A percentile compares a stretch with the other conserved stretches of the same genome.
These are phyloP conservation scores for Pyrus pyrifolia DNA, from an alignment of 306 rosid species.

Conservation along the genomic window DNA sequence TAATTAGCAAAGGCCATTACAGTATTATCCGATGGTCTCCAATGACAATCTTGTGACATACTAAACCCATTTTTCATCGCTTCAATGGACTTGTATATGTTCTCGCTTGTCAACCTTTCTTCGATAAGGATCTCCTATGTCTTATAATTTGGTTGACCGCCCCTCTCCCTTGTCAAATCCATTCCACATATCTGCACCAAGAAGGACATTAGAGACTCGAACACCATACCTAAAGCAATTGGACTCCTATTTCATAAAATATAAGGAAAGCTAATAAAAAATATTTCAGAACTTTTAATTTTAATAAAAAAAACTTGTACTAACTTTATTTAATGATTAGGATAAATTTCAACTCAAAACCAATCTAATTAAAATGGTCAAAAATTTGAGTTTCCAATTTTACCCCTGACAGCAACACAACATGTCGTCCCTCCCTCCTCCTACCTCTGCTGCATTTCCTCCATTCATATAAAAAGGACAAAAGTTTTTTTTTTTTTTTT, in stretches of 20 bases:
- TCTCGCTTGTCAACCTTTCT: constrained; percentile 48
- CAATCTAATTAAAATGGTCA: too few species aligned
- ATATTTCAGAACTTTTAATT: too few species aligned
- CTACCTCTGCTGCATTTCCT: too few species aligned
- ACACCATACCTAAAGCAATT: constrained; percentile 50
- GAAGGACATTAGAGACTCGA: constrained; percentile 76
- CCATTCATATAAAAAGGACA: too few species aligned
- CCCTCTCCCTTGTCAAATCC: constrained; percentile 60
- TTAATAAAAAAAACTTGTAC: too few species aligned
- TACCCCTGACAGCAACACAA: too few species aligned
- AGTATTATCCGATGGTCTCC: constrained; percentile 54
- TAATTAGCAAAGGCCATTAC: constrained; percentile 46
- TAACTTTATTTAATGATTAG: too few species aligned
- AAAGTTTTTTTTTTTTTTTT: too few species aligned
- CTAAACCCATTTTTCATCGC: constrained; percentile 48
- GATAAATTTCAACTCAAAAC: accelerated
- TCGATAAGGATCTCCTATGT: constrained; percentile 78
- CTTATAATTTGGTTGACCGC: constrained; percentile 74
- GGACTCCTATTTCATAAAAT: constrained; percentile 66
- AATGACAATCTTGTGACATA: constrained; percentile 39
- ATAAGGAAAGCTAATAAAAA: not conserved
- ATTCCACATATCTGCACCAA: constrained; percentile 71
- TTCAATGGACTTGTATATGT: constrained; percentile 49
- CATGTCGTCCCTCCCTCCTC: too few species aligned
- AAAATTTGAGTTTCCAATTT: too few species aligned